Evolutionary conservation across 768 basidiomycete genomes (phyloP), one percentile per base, ranked within the genome.

Genomic region (Floccularia luteovirens): DNA sequence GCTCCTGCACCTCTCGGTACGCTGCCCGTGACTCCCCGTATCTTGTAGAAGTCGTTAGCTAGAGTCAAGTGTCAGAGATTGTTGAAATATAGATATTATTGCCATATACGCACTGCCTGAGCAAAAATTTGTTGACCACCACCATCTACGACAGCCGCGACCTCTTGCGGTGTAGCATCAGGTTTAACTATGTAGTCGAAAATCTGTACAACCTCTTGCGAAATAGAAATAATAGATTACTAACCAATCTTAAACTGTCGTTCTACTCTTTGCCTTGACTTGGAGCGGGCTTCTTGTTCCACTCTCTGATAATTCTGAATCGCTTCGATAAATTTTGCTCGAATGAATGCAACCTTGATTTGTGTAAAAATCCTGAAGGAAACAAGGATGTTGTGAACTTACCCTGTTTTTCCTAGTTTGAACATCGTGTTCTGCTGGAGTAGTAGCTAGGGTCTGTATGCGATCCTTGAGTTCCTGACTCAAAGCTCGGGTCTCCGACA

Each of bases 1-100:
- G 75, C 43, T 85, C 79, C 56, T 93, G 92, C 0, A 92, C 90
- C 60, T 96, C 92, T 36, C 78, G 73, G 58, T 83, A 90, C 0
- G 87, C 91, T 31, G 75, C 73, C 34, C 89, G 70, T 12, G 89
- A 81, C 48, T 89, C 84, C 23, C 81, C 87, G 57, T 89, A 90
- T n/a, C 79, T 77, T 37, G 75, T 79, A n/a, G 87, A 86, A 21
- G 69, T 69, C 30, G 82, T 72, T 31, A 92, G 66, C 88, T 90
- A 45, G 6, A 24, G 30, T 34, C 32, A 41, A 42, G 12, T 10
- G 24, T 34, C 25, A 16, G 37, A 28, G 19, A 42, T 42, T 31
- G 31, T 35, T 2, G 22, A n/a, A 16, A 23, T 31, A 24, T 32
- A 34, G 32, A 27, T 20, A 28, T 21, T 8, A 23, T 16, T 6